These are phyloP conservation scores for Aspergillus baeticus DNA, from an alignment of 495 filamentous ascomycete species.

Conservation along the genomic window DNA sequence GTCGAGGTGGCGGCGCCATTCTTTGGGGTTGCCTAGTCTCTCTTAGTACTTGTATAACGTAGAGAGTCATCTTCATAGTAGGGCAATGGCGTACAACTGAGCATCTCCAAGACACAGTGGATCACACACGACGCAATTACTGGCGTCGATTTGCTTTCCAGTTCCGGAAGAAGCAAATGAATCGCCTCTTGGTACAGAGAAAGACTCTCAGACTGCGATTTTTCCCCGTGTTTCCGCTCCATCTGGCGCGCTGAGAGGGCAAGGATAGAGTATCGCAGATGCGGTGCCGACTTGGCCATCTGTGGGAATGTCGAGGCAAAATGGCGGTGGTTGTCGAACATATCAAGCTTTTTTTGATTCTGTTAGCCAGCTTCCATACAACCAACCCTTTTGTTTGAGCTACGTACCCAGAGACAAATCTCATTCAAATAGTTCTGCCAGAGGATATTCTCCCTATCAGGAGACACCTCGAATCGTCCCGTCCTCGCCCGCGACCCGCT, in stretches of 20 bases:
- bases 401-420: constrained; percentile 40
- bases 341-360: constrained; percentile 44
- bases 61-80: neutral
- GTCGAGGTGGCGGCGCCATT: constrained; percentile 48
- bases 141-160: constrained; percentile 38
- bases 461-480: constrained; percentile 25
- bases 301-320: constrained; percentile 42
- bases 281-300: constrained; percentile 36
- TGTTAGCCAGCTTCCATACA: too few relatives aligned
- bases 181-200: constrained; percentile 46
- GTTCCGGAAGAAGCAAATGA: constrained; percentile 35
- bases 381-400: too few relatives aligned
- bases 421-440: constrained; percentile 45
- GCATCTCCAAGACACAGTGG: constrained; percentile 43
- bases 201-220: constrained; percentile 39
- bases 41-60: neutral
- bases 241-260: constrained; percentile 45
- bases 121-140: constrained; percentile 43
- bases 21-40: constrained; percentile 32
- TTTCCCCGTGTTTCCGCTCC: constrained; percentile 36
- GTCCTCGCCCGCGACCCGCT: constrained; percentile 10
- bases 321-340: constrained; percentile 45
- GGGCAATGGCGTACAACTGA: constrained; percentile 30
- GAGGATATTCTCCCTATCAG: constrained; percentile 32
- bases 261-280: constrained; percentile 41